Conservation (phyloP, 140 eudicot genomes). For the Flaveria floridana region DNA sequence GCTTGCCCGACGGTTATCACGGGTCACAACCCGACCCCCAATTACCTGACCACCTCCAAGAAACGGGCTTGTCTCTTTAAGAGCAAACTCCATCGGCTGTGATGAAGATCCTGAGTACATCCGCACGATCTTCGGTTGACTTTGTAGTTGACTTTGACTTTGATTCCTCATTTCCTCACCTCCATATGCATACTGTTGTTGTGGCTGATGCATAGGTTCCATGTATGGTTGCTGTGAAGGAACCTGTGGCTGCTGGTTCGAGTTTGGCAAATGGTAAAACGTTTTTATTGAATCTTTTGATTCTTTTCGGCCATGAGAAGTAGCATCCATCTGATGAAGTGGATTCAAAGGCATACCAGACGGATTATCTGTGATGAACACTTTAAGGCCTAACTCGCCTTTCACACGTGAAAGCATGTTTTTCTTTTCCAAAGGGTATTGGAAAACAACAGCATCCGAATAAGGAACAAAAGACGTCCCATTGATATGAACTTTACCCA, state of each 20-base stretch:
- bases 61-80: constrained; percentile 79
- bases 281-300: constrained; percentile 45
- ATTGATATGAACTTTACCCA: constrained; percentile 65
- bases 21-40: constrained; percentile 74
- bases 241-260: constrained; percentile 39
- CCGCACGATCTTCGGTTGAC: constrained; percentile 41
- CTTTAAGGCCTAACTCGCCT: constrained; percentile 82
- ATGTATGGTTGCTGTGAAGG: constrained; percentile 36
- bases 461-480: constrained; percentile 85
- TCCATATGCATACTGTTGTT: constrained; percentile 31
- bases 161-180: constrained; percentile 49
- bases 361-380: constrained; percentile 66
- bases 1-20: constrained; percentile 51
- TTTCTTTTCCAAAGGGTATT: constrained; percentile 76
- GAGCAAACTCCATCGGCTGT: constrained; percentile 60
- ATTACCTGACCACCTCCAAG: constrained; percentile 87
- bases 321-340: constrained; percentile 44
- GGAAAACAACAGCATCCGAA: constrained; percentile 71
- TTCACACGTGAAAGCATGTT: constrained; percentile 59
- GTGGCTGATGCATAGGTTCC: constrained; percentile 39
- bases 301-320: constrained; percentile 39
- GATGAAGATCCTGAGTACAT: constrained; percentile 49
- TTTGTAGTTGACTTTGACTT: constrained; percentile 39
- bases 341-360: constrained; percentile 48
- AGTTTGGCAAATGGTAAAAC: constrained; percentile 55